Evolutionary conservation across 2,329 filamentous ascomycete genomes (phyloP).

Genomic region (Calonectria pauciramosa): DNA sequence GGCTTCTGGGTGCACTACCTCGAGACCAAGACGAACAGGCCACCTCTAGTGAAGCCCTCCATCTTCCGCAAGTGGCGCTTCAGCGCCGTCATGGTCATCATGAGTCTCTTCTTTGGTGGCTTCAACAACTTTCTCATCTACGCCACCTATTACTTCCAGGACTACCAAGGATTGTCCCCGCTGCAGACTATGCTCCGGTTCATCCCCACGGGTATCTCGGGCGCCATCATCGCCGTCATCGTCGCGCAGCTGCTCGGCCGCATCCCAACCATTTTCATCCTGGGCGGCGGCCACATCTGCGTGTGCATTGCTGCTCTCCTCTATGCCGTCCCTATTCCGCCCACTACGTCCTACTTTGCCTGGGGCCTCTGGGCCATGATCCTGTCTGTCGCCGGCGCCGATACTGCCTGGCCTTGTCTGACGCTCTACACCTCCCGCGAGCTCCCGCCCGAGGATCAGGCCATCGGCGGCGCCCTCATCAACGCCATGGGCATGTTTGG

Average conservation of each 20-base stretch:
- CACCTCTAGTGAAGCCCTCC: constrained; percentile 76
- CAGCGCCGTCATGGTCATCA: constrained; percentile 73
- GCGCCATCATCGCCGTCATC: constrained; percentile 68
- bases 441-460: constrained; percentile 74
- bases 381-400: constrained; percentile 74
- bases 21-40: constrained; percentile 49
- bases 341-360: constrained; percentile 74
- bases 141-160: constrained; percentile 79
- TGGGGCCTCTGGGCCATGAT: constrained; percentile 77
- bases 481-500: constrained; percentile 77
- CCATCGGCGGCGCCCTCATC: constrained; percentile 76
- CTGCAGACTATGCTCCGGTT: constrained; percentile 79
- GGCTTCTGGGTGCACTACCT: constrained; percentile 70
- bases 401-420: constrained; percentile 75
- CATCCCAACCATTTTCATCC: constrained; percentile 70
- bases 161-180: constrained; percentile 72
- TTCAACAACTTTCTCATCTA: constrained; percentile 79
- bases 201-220: constrained; percentile 74
- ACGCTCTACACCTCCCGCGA: constrained; percentile 76
- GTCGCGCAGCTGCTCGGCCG: constrained; percentile 69
- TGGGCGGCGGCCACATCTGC: constrained; percentile 69
- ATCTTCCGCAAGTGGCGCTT: constrained; percentile 73
- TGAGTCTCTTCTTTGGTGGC: constrained; percentile 74
- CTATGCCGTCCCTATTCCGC: constrained; percentile 74
- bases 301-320: constrained; percentile 70